Conservation (phyloP, 495 filamentous ascomycete genomes). For the Penicillium coprophilum region DNA sequence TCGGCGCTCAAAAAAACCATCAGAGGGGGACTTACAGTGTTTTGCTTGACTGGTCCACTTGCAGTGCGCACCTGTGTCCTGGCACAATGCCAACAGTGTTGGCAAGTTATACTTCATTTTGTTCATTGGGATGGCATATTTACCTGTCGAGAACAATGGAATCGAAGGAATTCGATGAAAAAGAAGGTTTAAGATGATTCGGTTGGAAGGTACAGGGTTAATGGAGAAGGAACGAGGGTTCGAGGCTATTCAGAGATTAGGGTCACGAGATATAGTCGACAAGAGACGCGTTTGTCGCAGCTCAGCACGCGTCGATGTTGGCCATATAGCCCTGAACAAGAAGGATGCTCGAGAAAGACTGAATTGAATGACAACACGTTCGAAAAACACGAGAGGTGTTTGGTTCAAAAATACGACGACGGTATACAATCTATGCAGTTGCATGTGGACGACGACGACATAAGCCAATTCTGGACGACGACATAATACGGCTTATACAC, state of each 20-base stretch:
- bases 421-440: conserved; percentile 16
- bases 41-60: conserved; percentile 23
- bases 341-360: neutral
- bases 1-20: neutral
- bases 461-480: conserved; percentile 18
- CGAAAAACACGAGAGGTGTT: neutral
- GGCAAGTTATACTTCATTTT: conserved; percentile 42
- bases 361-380: neutral
- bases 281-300: neutral
- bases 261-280: neutral
- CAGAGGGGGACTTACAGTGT: conserved; percentile 21
- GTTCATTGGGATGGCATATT: conserved; percentile 3
- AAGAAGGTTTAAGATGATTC: neutral
- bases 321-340: neutral
- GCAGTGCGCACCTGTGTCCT: conserved; percentile 30
- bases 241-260: neutral
- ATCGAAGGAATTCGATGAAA: neutral
- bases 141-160: conserved; percentile 7
- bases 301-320: neutral
- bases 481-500: conserved; percentile 27
- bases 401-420: neutral
- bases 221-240: neutral
- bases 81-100: conserved; percentile 39
- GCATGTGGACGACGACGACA: neutral
- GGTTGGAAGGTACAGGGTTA: neutral